A percentile compares a stretch with the other conserved stretches of the same genome.
Conservation (phyloP, 345 rosid species). For the Cardamine chenopodiifolia region DNA sequence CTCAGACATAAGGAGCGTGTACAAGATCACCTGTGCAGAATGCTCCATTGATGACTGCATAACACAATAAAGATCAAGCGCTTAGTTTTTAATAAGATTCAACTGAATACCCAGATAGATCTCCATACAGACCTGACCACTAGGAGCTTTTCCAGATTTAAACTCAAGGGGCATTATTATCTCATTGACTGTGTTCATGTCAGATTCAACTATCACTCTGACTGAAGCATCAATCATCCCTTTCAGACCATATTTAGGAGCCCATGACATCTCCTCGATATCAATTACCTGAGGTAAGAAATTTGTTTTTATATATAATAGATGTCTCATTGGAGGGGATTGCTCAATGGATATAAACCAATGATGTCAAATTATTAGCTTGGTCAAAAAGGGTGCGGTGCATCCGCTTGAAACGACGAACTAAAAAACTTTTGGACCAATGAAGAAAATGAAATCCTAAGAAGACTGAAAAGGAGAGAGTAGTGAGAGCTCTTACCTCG, state of each 20-base stretch:
- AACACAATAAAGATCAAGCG: slow-evolving; percentile 28
- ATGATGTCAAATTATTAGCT: slow-evolving; percentile 9
- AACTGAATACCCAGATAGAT: slow-evolving; percentile 11
- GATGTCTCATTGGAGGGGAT: slow-evolving; percentile 4
- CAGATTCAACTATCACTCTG: slow-evolving; percentile 62
- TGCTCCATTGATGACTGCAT: slow-evolving; percentile 90
- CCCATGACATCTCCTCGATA: slow-evolving; percentile 99
- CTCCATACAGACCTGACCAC: slow-evolving; percentile 70
- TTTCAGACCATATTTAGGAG: slow-evolving; percentile 94
- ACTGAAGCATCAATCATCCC: slow-evolving; percentile 97
- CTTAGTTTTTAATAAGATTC: slow-evolving; percentile 28
- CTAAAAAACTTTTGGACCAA: not conserved
- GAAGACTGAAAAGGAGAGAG: slow-evolving; percentile 23
- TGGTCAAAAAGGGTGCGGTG: slow-evolving; percentile 18
- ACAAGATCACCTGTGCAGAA: slow-evolving; percentile 92
- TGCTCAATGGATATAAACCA: not conserved
- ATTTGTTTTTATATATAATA: slow-evolving; percentile 1
- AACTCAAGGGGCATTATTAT: slow-evolving; percentile 89
- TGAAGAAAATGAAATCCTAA: slow-evolving; percentile 19
- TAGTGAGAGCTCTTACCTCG: slow-evolving; percentile 62
- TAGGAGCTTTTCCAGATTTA: slow-evolving; percentile 82
- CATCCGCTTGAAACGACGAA: not conserved
- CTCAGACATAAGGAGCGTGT: slow-evolving; percentile 97
- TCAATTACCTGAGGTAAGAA: slow-evolving; percentile 69
- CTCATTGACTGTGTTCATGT: slow-evolving; percentile 50